Percentiles rank a stretch among this genome's conserved stretches.
Conservation (phyloP, 345 rosid genomes). For the Aquilaria sinensis region DNA sequence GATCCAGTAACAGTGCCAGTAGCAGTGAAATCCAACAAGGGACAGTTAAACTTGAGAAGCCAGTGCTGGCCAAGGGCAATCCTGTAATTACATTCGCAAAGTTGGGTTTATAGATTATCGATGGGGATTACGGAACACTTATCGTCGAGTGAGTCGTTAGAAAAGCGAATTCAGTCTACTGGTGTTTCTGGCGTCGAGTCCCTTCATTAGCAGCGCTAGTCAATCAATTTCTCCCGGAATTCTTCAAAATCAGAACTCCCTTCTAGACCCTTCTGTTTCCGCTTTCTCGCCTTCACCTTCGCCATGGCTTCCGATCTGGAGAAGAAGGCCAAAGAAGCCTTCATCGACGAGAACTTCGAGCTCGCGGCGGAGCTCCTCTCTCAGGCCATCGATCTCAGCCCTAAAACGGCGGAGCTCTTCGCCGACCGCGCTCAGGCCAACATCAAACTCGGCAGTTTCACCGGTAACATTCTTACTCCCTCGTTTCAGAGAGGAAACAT, state of each 20-base stretch:
- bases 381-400: conserved; percentile 60
- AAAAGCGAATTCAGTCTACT: too few relatives aligned
- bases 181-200: too few relatives aligned
- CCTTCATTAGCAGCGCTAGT: neutral
- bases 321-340: conserved; percentile 72
- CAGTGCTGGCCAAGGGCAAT: too few relatives aligned
- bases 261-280: conserved; percentile 17
- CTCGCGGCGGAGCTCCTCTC: conserved; percentile 73
- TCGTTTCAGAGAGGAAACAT: neutral
- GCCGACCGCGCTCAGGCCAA: conserved; percentile 94
- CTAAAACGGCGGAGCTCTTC: conserved; percentile 57
- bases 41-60: too few relatives aligned
- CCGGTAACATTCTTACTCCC: conserved; percentile 35
- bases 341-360: conserved; percentile 86
- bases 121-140: too few relatives aligned
- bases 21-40: too few relatives aligned
- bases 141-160: too few relatives aligned
- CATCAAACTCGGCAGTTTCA: conserved; percentile 59
- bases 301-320: conserved; percentile 70
- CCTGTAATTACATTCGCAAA: too few relatives aligned
- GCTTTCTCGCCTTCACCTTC: neutral
- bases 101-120: too few relatives aligned
- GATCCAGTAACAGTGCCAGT: too few relatives aligned
- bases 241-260: neutral
- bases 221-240: neutral